Base-by-base conservation (phyloP, 352 stramenopile genomes). In the Phytophthora fragariaefolia region DNA sequence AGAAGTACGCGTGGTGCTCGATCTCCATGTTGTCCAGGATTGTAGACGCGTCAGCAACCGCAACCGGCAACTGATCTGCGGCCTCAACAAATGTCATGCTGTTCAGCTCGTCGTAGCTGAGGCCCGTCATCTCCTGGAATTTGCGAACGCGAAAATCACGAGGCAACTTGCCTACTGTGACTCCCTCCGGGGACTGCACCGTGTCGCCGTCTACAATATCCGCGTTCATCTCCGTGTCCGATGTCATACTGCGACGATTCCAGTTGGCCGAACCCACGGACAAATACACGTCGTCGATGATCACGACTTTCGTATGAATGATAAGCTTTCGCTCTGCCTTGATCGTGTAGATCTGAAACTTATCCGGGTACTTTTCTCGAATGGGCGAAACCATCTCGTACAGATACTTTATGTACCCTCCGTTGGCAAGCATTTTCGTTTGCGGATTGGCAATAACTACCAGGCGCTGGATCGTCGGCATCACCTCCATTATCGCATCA, bases 261-360 rank as follows among this genome's bases (percentile, higher is more conserved):
- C 80, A 91, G 66, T 91, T 91, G 12, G 67, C 69, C 1, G 82
- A 91, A 4, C 80, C 74, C 26, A 86, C 59, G 2, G 76, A 85
- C 2, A 91, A 49, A 50, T 81, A 89, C 24, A 91, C 82, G 48
- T 89, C 82, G 57, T 91, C 82, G 26, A 86, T 69, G 52, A 87
- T 63, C 50, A 89, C 58, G 7, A 76, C 53, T 59, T 88, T 88
- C 13, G 71, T 85, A 55, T 88, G 77, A 24, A 88, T 69, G 66
- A 85, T 81, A 6, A 88, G 51, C 22, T 71, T 47, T 17, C 64
- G 59, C 8, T 57, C 47, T 15, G 57, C n/a, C 38, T 84, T 80
- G 26, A 60, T 63, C 5, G 68, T 64, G 65, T 81, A 85, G 7
- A 86, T 60, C 23, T 57, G 49, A n/a, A 72, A 72, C n/a, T 72